phyloP scores from a whole-genome alignment of 108 stramenopile species.

The Skeletonema tropicum region DNA sequence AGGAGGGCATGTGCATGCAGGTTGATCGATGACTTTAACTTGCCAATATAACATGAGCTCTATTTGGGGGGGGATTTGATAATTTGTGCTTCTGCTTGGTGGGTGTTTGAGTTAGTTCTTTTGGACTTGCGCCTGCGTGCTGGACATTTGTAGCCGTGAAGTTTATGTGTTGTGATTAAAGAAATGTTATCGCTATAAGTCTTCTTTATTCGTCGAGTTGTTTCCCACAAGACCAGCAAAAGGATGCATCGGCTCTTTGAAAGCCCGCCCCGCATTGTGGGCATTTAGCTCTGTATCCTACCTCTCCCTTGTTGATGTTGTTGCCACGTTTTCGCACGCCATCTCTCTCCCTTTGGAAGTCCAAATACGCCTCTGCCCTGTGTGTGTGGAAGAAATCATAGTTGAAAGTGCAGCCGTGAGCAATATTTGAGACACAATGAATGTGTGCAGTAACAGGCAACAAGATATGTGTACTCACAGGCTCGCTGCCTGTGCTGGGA shows the following conservation, averaged over 20 bases:
- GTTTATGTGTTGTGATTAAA: not conserved
- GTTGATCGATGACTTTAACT: not conserved
- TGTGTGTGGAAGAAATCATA: not conserved
- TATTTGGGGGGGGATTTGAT: not conserved
- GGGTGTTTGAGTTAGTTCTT: not conserved
- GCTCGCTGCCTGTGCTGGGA: slow-evolving; percentile 74
- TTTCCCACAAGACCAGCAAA: slow-evolving; percentile 67
- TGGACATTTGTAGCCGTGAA: no score
- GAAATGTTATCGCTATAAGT: not conserved
- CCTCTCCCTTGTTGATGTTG: slow-evolving; percentile 10
- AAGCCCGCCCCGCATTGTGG: slow-evolving; percentile 57
- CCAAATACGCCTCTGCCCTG: slow-evolving; percentile 38
- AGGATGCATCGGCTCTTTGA: slow-evolving; percentile 55
- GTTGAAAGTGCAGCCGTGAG: not conserved
- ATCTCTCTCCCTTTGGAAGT: slow-evolving; percentile 44
- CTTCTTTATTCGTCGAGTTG: slow-evolving; percentile 20
- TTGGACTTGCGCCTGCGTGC: not conserved
- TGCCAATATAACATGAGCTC: not conserved
- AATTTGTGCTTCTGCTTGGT: not conserved
- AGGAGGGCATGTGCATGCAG: not conserved
- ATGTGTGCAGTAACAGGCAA: not conserved
- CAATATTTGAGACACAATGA: not conserved
- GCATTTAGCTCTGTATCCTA: slow-evolving; percentile 33
- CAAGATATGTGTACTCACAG: slow-evolving; percentile 6
- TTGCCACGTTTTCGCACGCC: not conserved